Evolutionary conservation across 2,329 filamentous ascomycete genomes (phyloP).

Genomic region (Aotearoamyces nothofagi): DNA sequence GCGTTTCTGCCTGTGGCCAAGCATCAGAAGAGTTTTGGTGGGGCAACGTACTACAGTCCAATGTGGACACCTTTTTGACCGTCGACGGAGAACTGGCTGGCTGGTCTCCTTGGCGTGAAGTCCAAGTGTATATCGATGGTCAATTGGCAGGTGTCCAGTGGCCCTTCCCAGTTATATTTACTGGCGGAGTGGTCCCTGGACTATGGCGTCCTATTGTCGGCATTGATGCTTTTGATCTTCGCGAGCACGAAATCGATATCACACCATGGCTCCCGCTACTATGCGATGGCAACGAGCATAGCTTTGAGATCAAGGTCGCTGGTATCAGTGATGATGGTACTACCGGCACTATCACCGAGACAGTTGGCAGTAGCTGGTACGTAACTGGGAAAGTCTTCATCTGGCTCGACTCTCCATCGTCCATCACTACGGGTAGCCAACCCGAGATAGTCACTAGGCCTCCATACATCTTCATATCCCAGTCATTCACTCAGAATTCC

Average conservation of each 20-base stretch:
- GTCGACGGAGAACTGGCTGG: conserved; percentile 45
- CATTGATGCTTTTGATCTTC: conserved; percentile 63
- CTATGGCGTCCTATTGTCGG: conserved; percentile 69
- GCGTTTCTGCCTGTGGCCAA: conserved; percentile 66
- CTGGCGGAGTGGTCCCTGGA: conserved; percentile 62
- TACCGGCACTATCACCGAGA: conserved; percentile 31
- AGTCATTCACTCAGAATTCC: conserved; percentile 25
- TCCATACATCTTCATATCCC: conserved; percentile 35
- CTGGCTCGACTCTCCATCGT: conserved; percentile 43
- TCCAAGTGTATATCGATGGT: conserved; percentile 63
- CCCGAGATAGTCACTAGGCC: conserved; percentile 18
- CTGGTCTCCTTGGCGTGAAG: conserved; percentile 60
- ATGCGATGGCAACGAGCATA: conserved; percentile 48
- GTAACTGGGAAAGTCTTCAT: conserved; percentile 68
- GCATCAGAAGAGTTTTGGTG: conserved; percentile 75
- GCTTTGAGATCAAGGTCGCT: conserved; percentile 50
- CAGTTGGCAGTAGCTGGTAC: conserved; percentile 54
- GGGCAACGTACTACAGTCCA: conserved; percentile 54
- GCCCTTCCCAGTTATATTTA: conserved; percentile 75
- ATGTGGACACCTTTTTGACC: conserved; percentile 40
- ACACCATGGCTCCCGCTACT: conserved; percentile 60
- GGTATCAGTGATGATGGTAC: conserved; percentile 44
- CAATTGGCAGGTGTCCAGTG: conserved; percentile 59
- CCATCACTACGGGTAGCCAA: conserved; percentile 33
- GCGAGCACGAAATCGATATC: conserved; percentile 71